These are phyloP conservation scores for Phanerochaete sordida DNA, from an alignment of 768 basidiomycete species.

Conservation along the genomic window DNA sequence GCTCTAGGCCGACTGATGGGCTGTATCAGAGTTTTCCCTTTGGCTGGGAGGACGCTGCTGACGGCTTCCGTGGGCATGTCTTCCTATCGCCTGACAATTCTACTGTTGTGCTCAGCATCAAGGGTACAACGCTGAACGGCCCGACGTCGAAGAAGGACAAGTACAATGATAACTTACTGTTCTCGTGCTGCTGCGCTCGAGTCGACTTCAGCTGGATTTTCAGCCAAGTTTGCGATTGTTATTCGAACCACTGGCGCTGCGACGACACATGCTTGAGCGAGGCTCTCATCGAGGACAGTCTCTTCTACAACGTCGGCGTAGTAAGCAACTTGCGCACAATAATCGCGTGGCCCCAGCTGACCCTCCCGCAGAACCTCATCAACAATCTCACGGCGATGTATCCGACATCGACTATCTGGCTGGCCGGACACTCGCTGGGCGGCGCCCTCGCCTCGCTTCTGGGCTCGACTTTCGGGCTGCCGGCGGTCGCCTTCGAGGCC, in stretches of 20 bases:
- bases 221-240: constrained; percentile 87
- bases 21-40: constrained; percentile 71
- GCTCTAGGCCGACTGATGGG: background rate
- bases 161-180: constrained; percentile 86
- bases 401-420: constrained; percentile 58
- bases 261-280: constrained; percentile 78
- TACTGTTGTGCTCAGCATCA: constrained; percentile 85
- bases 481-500: constrained; percentile 61
- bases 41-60: constrained; percentile 62
- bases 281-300: constrained; percentile 80
- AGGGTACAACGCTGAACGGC: constrained; percentile 82
- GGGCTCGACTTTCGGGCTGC: constrained; percentile 61
- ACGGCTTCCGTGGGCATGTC: constrained; percentile 90
- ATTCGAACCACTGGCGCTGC: constrained; percentile 65
- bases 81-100: constrained; percentile 77
- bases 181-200: constrained; percentile 92
- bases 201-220: constrained; percentile 87
- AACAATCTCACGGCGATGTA: constrained; percentile 55
- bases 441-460: constrained; percentile 63
- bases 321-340: constrained; percentile 38
- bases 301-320: constrained; percentile 91
- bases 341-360: background rate
- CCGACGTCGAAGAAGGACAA: constrained; percentile 90
- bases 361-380: constrained; percentile 43
- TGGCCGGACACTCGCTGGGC: constrained; percentile 60